Evolutionary conservation across 2,329 filamentous ascomycete genomes (phyloP), one percentile per base, ranked within the genome.

Genomic region (Ceratocystis huliohia): DNA sequence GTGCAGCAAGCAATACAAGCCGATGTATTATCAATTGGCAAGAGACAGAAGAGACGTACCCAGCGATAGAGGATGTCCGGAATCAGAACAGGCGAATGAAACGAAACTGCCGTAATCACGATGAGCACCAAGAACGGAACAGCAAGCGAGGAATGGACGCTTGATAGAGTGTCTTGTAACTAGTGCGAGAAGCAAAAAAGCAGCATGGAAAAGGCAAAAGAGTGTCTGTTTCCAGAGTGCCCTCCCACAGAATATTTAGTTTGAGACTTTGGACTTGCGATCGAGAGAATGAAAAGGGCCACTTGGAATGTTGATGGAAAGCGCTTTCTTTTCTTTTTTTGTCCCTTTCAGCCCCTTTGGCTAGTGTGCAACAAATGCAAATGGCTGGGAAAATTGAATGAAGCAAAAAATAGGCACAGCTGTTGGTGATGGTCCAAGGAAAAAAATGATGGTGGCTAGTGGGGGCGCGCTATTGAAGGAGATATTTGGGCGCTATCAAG

Each of bases 311-410:
- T 7, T n/a, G 15, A n/a, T 8, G 17, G 30, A 57, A n/a, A n/a
- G 22, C 22, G 25, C 20, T 10, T 25, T 25, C 48, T 25, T 53
- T 53, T 53, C 10, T 10, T 15, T 53, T 25, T 17, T 53, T 25
- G 48, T 41, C 37, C 13, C 37, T 41, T 41, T 41, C 37, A 41
- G 48, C 48, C 48, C 48, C 48, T 53, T 53, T 7, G n/a, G 45
- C 25, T 17, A 17, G 65, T 15, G 37, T 41, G 37, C 37, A 68
- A 66, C 48, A 66, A 69, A 69, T 48, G 63, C 66, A 41, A 25
- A 57, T 65, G 63, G 63, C 63, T 65, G 63, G 63, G 63, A 37
- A 59, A 65, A 53, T 53, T n/a, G 33, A 56, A n/a, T 15, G 10
- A 44, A 46, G 25, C 48, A 28, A 33, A 44, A 65, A n/a, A 62